phyloP scores from a whole-genome alignment of 1,139 yeast species.

The Nakaseomyces uthaithaninus region DNA sequence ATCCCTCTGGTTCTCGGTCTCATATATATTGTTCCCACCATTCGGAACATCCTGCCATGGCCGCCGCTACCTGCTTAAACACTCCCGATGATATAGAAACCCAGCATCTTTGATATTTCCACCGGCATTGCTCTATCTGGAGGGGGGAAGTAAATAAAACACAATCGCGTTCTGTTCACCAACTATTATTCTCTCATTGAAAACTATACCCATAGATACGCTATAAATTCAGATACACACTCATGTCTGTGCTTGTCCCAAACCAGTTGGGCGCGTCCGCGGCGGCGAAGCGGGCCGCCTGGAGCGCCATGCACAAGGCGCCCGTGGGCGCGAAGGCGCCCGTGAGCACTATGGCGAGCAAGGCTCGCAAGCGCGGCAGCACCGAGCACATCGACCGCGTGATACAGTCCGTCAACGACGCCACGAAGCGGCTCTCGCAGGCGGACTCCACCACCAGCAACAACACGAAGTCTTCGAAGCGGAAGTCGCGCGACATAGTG shows the following conservation, averaged over 20 bases:
- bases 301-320: constrained; percentile 21
- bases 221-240: too few species aligned
- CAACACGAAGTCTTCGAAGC: constrained; percentile 26
- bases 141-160: neutral
- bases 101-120: neutral
- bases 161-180: constrained; percentile 11
- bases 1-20: too few species aligned
- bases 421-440: constrained; percentile 57
- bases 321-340: too few species aligned
- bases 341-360: too few species aligned
- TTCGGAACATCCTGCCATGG: too few species aligned
- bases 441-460: constrained; percentile 17
- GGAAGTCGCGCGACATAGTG: constrained; percentile 35
- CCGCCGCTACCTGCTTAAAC: too few species aligned
- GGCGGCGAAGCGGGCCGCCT: constrained; percentile 27
- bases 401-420: constrained; percentile 45
- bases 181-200: constrained; percentile 19
- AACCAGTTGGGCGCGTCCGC: constrained; percentile 13
- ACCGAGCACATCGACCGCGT: constrained; percentile 30
- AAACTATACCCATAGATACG: too few species aligned
- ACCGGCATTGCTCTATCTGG: neutral
- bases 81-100: too few species aligned
- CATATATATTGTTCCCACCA: too few species aligned
- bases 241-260: constrained; percentile 13
- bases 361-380: neutral